Evolutionary conservation across 2,329 filamentous ascomycete species (phyloP).

Genomic region (Aschersonia sp.): DNA sequence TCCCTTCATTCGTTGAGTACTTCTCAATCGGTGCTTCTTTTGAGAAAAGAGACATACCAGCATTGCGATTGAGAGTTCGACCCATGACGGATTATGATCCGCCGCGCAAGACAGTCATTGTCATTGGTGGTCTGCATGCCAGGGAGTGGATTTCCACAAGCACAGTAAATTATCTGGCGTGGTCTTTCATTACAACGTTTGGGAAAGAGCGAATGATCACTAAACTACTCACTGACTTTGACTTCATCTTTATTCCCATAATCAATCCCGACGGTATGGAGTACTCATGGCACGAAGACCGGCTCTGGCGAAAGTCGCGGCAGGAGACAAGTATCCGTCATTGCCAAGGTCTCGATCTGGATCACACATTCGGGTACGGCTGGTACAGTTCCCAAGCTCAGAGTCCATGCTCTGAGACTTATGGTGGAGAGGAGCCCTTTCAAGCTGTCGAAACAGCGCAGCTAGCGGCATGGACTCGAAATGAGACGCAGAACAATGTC

Average conservation of each 20-base stretch:
- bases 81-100: conserved; percentile 24
- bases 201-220: conserved; percentile 59
- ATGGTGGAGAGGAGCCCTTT: conserved; percentile 70
- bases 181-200: conserved; percentile 73
- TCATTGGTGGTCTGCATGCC: conserved; percentile 80
- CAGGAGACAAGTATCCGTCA: conserved; percentile 71
- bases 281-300: conserved; percentile 83
- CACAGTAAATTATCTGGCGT: conserved; percentile 82
- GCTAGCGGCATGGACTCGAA: conserved; percentile 70
- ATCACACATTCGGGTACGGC: conserved; percentile 71
- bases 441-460: conserved; percentile 64
- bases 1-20: conserved; percentile 62
- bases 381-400: conserved; percentile 59
- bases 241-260: conserved; percentile 77
- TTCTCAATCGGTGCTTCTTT: conserved; percentile 72
- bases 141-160: conserved; percentile 93
- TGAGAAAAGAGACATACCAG: conserved; percentile 76
- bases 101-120: conserved; percentile 60
- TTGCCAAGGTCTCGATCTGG: conserved; percentile 79
- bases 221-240: conserved; percentile 67
- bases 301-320: conserved; percentile 88
- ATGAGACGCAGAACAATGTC: conserved; percentile 59
- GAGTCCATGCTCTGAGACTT: conserved; percentile 76
- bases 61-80: conserved; percentile 56
- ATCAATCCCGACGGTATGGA: conserved; percentile 90